Percentiles rank a stretch among this genome's conserved stretches.
phyloP scores from a whole-genome alignment of 1,284 basidiomycete species.

The Pulchroboletus neoregius region DNA sequence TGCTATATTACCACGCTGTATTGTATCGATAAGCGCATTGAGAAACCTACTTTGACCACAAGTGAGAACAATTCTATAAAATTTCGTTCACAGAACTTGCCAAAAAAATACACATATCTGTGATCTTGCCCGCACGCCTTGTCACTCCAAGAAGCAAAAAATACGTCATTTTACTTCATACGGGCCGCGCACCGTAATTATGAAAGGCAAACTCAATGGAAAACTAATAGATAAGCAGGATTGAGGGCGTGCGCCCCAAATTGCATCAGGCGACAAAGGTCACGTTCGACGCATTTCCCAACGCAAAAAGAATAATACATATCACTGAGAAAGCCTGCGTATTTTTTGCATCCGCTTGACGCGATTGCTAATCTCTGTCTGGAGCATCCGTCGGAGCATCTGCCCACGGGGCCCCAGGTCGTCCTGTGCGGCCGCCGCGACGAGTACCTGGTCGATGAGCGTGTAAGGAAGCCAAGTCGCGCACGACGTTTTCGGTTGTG shows the following conservation, averaged over 20 bases:
- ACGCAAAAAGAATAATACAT: background rate
- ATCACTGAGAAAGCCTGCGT: slow-evolving; percentile 30
- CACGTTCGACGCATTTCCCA: background rate
- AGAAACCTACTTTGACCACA: background rate
- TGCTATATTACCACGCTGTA: slow-evolving; percentile 27
- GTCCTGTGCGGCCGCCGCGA: slow-evolving; percentile 56
- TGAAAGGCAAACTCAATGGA: slow-evolving; percentile 8
- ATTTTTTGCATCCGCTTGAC: slow-evolving; percentile 63
- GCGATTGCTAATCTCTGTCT: slow-evolving; percentile 54
- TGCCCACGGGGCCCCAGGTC: slow-evolving; percentile 44
- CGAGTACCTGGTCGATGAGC: slow-evolving; percentile 82
- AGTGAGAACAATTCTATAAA: background rate
- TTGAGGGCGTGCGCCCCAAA: background rate
- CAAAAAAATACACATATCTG: background rate
- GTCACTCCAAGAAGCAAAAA: slow-evolving; percentile 6
- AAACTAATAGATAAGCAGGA: slow-evolving; percentile 9
- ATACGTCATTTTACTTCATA: slow-evolving; percentile 10
- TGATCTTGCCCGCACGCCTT: slow-evolving; percentile 18
- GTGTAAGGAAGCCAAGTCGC: slow-evolving; percentile 81
- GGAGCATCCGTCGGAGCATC: slow-evolving; percentile 45
- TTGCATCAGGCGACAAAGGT: background rate
- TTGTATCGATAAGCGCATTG: slow-evolving; percentile 12
- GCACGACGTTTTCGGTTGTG: slow-evolving; percentile 53
- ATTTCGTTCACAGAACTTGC: background rate
- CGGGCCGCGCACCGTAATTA: slow-evolving; percentile 1